Evolutionary conservation across 2,329 filamentous ascomycete species (phyloP).

Genomic region (Colletotrichum melonis): DNA sequence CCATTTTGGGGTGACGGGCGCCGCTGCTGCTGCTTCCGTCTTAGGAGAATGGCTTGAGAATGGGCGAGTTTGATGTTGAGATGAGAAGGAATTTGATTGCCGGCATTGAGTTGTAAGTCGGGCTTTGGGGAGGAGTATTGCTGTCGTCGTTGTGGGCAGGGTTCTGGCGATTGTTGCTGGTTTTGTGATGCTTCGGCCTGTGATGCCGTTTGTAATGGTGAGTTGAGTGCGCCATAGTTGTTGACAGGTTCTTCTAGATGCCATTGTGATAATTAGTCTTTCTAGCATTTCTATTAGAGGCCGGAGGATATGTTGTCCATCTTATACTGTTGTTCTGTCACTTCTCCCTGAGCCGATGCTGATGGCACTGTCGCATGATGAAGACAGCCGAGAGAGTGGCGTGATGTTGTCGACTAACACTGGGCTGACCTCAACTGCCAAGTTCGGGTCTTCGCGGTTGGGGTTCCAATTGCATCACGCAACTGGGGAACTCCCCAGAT

Average conservation of each 20-base stretch:
- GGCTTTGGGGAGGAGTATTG: constrained; percentile 1
- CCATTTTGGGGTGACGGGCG: constrained; percentile 37
- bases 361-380: constrained; percentile 33
- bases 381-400: constrained; percentile 12
- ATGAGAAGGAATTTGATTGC: constrained; percentile 22
- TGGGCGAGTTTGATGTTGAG: constrained; percentile 11
- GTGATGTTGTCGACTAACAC: constrained; percentile 33
- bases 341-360: constrained; percentile 15
- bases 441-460: constrained; percentile 15
- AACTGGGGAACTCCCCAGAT: constrained; percentile 11
- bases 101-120: constrained; percentile 18
- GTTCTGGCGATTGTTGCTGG: neutral
- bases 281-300: neutral
- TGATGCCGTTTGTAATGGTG: constrained; percentile 3
- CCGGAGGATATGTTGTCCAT: neutral
- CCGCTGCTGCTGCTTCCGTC: neutral
- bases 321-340: neutral
- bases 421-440: constrained; percentile 28
- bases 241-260: constrained; percentile 22
- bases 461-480: constrained; percentile 7
- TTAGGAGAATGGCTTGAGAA: constrained; percentile 25
- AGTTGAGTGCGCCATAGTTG: constrained; percentile 28
- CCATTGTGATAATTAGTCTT: constrained; percentile 1
- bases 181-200: constrained; percentile 7
- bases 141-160: neutral